Conservation (phyloP, 768 basidiomycete genomes). For the Phlegmacium glaucopus region DNA sequence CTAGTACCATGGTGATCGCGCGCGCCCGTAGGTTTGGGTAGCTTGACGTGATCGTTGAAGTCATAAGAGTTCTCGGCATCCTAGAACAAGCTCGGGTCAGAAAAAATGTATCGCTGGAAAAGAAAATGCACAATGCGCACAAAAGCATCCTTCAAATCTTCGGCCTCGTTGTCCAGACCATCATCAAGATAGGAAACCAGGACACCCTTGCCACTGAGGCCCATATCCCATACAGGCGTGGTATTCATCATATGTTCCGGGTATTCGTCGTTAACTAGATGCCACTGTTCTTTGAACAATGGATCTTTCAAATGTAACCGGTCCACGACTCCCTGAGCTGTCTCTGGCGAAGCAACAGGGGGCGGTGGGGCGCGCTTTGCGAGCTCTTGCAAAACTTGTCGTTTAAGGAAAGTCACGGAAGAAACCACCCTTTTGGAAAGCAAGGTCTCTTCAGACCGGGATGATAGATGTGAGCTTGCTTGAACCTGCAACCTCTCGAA, state of each 20-base stretch:
- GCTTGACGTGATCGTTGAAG: conserved; percentile 87
- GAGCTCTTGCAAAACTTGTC: conserved; percentile 62
- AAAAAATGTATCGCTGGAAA: conserved; percentile 12
- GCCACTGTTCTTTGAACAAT: conserved; percentile 85
- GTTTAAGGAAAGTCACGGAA: conserved; percentile 55
- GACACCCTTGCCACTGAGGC: conserved; percentile 82
- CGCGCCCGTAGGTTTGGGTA: conserved; percentile 78
- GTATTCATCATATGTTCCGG: conserved; percentile 89
- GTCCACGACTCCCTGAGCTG: conserved; percentile 45
- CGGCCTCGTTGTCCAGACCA: conserved; percentile 83
- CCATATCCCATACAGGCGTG: conserved; percentile 84
- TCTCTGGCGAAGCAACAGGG: conserved; percentile 38
- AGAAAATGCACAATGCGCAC: conserved; percentile 44
- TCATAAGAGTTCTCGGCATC: conserved; percentile 86
- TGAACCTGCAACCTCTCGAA: conserved; percentile 40
- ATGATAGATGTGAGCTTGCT: conserved; percentile 27
- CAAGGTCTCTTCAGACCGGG: conserved; percentile 40
- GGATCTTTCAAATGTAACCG: conserved; percentile 75
- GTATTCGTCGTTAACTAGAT: conserved; percentile 81
- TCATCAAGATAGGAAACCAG: conserved; percentile 90
- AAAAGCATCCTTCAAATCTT: conserved; percentile 87
- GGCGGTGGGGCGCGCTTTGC: conserved; percentile 67
- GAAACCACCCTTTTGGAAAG: conserved; percentile 41
- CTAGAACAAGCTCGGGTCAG: conserved; percentile 43
- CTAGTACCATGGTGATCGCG: conserved; percentile 97